Evolutionary conservation across 169 alveolate genomes (phyloP).

Genomic region (Plasmodium cynomolgi): DNA sequence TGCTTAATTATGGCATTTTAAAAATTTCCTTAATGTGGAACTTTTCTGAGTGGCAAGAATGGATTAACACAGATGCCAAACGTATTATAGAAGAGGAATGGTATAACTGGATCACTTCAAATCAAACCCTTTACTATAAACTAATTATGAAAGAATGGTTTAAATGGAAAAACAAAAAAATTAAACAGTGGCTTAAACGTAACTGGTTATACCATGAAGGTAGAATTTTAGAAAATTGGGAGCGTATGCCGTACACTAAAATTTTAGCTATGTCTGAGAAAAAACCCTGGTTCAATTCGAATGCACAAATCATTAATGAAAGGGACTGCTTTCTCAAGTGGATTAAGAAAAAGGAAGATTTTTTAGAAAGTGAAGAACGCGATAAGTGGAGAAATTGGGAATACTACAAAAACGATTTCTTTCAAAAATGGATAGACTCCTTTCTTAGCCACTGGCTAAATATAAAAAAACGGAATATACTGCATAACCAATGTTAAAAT

Average conservation of each 20-base stretch:
- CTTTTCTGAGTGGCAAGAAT: slow-evolving; percentile 2
- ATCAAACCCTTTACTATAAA: not conserved
- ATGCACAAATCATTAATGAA: not conserved
- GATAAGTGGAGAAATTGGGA: not conserved
- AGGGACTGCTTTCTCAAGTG: not conserved
- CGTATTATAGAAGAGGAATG: slow-evolving; percentile 7
- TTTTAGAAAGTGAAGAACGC: not conserved
- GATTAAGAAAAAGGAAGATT: slow-evolving; percentile 9
- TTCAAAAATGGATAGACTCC: not conserved
- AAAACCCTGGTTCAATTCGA: slow-evolving; percentile 13
- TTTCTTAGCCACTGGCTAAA: not conserved
- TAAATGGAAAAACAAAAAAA: slow-evolving; percentile 16
- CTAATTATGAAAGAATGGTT: slow-evolving; percentile 19
- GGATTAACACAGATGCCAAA: slow-evolving; percentile 15
- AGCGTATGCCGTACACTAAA: slow-evolving; percentile 1
- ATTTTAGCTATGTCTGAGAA: slow-evolving; percentile 10
- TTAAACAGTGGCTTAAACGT: slow-evolving; percentile 28
- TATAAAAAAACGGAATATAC: not conserved
- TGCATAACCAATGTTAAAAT: not conserved
- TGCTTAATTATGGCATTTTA: slow-evolving; percentile 2
- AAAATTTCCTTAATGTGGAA: not conserved
- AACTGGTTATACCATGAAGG: not conserved
- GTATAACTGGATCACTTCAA: slow-evolving; percentile 11
- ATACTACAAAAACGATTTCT: not conserved
- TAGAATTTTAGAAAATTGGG: slow-evolving; percentile 8